Conservation (phyloP, 1,284 basidiomycete genomes). For the Entoloma clypeatum region DNA sequence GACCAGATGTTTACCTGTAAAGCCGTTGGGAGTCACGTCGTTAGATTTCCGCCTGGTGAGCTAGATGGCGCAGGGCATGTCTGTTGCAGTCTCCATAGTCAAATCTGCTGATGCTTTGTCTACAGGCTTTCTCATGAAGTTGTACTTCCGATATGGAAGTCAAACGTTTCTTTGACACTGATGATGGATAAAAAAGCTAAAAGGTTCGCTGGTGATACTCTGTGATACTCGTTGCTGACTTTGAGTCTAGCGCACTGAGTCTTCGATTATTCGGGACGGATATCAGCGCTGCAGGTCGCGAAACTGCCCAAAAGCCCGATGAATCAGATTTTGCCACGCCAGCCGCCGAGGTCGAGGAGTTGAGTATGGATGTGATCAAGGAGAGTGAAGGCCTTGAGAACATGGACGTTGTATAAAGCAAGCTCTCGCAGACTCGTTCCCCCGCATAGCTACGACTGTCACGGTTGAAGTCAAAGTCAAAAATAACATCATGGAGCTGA, state of each 20-base stretch:
- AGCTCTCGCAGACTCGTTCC: too few relatives aligned
- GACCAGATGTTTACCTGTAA: constrained; percentile 3
- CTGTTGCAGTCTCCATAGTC: not conserved
- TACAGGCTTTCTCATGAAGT: constrained; percentile 71
- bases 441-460: too few relatives aligned
- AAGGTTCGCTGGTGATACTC: constrained; percentile 48
- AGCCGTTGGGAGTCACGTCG: constrained; percentile 74
- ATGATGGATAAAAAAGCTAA: constrained; percentile 97
- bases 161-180: constrained; percentile 76
- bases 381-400: constrained; percentile 12
- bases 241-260: constrained; percentile 58
- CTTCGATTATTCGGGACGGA: constrained; percentile 78
- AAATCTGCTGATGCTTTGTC: constrained; percentile 8
- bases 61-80: constrained; percentile 54
- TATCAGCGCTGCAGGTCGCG: constrained; percentile 51
- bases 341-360: constrained; percentile 3
- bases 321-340: constrained; percentile 7
- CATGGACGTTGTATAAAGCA: constrained; percentile 1
- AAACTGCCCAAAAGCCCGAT: constrained; percentile 20
- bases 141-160: constrained; percentile 88
- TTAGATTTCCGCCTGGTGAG: constrained; percentile 59
- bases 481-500: too few relatives aligned
- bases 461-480: too few relatives aligned
- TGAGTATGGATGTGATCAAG: constrained; percentile 13
- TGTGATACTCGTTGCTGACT: constrained; percentile 2